Evolutionary conservation across 225 moss, liverwort and hornwort species (phyloP).

Genomic region (Antitrichia curtipendula): DNA sequence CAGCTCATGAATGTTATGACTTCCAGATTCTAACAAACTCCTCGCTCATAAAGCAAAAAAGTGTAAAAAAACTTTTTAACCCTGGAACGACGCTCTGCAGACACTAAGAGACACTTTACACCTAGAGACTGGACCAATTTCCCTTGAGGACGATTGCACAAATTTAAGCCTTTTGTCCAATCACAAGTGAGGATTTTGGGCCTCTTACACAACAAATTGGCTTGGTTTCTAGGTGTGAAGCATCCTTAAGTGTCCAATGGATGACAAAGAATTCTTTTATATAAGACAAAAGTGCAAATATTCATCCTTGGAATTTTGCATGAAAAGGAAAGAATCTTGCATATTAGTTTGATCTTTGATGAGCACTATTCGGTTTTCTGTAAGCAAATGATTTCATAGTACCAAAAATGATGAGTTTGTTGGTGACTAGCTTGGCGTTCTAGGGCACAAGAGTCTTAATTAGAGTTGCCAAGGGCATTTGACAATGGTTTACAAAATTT

Average conservation of each 20-base stretch:
- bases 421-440: accelerated
- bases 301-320: background rate
- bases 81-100: accelerated
- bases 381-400: background rate
- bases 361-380: accelerated
- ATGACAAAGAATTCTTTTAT: background rate
- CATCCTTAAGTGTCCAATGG: background rate
- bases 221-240: too few relatives aligned
- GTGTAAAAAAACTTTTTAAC: background rate
- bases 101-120: too few relatives aligned
- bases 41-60: too few relatives aligned
- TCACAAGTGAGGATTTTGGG: too few relatives aligned
- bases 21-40: background rate
- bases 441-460: too few relatives aligned
- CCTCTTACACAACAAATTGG: too few relatives aligned
- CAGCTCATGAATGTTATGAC: too few relatives aligned
- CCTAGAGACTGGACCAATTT: too few relatives aligned
- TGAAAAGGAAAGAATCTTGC: background rate
- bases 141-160: too few relatives aligned
- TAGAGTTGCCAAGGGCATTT: background rate
- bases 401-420: background rate
- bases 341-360: background rate
- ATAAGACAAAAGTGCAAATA: too few relatives aligned
- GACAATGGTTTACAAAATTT: background rate
- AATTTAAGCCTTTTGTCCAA: too few relatives aligned